These are phyloP conservation scores for Chalaropsis ovoidea DNA, from an alignment of 2,329 filamentous ascomycete species.

Conservation along the genomic window DNA sequence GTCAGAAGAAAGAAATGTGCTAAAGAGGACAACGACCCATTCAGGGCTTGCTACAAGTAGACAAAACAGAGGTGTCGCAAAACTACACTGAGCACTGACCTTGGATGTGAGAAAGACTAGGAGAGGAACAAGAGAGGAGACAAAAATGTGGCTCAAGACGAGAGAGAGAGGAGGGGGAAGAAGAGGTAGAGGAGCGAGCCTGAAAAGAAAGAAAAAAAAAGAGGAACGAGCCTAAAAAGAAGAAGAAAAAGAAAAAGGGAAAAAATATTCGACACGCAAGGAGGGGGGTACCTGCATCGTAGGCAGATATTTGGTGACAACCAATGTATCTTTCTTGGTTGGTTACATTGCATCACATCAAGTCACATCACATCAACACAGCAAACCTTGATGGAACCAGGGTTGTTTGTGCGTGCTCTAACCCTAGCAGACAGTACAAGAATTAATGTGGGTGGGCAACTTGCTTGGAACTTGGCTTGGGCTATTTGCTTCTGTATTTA, in stretches of 20 bases:
- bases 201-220: background rate
- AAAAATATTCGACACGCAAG: background rate
- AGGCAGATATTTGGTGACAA: background rate
- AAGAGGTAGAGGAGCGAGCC: background rate
- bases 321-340: slow-evolving; percentile 1
- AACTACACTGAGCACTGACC: background rate
- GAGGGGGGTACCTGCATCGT: slow-evolving; percentile 6
- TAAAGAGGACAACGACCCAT: too few relatives aligned
- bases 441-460: background rate
- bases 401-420: background rate
- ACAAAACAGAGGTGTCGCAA: background rate
- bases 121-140: background rate
- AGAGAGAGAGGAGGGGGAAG: background rate
- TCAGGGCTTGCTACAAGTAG: background rate
- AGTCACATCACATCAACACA: background rate
- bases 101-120: background rate
- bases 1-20: too few relatives aligned
- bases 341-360: background rate
- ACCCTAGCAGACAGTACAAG: background rate
- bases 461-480: background rate
- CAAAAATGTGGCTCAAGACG: background rate
- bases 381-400: background rate
- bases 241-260: too few relatives aligned
- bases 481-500: background rate
- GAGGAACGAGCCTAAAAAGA: too few relatives aligned